Evolutionary conservation across 495 filamentous ascomycete genomes (phyloP).

Genomic region (Neurospora terricola): DNA sequence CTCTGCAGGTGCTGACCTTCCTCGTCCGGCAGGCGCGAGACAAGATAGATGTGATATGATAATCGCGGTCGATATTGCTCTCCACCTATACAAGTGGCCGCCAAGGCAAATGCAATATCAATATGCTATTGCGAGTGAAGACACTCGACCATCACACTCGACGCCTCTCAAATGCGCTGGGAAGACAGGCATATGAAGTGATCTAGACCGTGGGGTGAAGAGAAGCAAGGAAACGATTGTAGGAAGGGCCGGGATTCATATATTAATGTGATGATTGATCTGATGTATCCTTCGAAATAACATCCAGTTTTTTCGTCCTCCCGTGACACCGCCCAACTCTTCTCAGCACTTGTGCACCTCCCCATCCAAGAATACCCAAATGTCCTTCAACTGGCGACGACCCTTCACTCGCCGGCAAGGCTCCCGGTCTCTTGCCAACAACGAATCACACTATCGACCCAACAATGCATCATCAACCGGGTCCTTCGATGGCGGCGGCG

Average conservation of each 20-base stretch:
- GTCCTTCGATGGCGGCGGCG: not conserved
- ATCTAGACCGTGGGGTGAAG: not conserved
- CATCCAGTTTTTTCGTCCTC: not conserved
- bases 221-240: not conserved
- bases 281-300: not conserved
- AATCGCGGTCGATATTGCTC: not conserved
- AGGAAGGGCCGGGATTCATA: not conserved
- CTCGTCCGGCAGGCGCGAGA: not conserved
- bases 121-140: not conserved
- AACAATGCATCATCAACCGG: not conserved
- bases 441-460: not conserved
- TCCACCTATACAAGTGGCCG: not conserved
- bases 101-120: not conserved
- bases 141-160: not conserved
- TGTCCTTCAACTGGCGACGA: slow-evolving; percentile 19
- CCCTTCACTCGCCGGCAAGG: slow-evolving; percentile 11
- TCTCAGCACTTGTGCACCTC: not conserved
- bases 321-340: not conserved
- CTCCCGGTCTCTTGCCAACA: not conserved
- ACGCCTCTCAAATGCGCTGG: not conserved
- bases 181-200: not conserved
- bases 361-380: not conserved
- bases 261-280: not conserved
- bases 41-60: not conserved
- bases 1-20: not conserved